Base-by-base conservation (phyloP, 2,329 filamentous ascomycete genomes). In the Ceratocystis destructans region DNA sequence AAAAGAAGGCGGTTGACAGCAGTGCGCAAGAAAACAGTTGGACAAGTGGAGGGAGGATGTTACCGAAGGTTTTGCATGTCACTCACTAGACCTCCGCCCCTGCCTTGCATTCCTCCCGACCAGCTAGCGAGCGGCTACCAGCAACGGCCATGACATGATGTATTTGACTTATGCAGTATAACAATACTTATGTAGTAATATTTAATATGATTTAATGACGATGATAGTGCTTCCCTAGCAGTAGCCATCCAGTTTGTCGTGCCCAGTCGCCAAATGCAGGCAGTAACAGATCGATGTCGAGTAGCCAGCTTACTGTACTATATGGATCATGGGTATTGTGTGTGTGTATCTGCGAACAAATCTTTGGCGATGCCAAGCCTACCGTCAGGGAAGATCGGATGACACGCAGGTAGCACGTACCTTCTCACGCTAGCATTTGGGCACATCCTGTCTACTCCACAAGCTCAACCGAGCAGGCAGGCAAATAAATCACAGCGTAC, bases 161-260 rank as follows among this genome's bases (percentile, higher is more conserved):
- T 28, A 62, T 50, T 33, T 53, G 45, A 37, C 28, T 33, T 15
- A 64, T 22, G 28, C 37, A 25, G 44, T 45, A 48, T 62, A 48
- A 37, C 44, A 20, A 48, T 28, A 64, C 44, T 28, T 48, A 10
- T 53, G 33, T 46, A 64, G 31, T 46, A 48, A 64, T 64, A 48
- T 48, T 31, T 50, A 46, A 64, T 64, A 37, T 64, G 8, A 53
- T 50, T 8, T 41, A 4, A 41, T 41, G 37, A 41, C 37, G 3
- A 15, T 12, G 10, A 41, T 41, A 41, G 33, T n/a, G 12, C 22
- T 46, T 31, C 31, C 31, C 48, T 5, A 28, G 3, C 48, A 53
- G 22, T 15, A 10, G 48, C 48, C 48, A 10, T 22, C 48, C 48
- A 28, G 1, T 6, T 53, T 53, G 10, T 10, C 22, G 20, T 53